These are phyloP conservation scores for Smallanthus sonchifolius DNA, from an alignment of 129 eudicot genomes.

Conservation along the genomic window DNA sequence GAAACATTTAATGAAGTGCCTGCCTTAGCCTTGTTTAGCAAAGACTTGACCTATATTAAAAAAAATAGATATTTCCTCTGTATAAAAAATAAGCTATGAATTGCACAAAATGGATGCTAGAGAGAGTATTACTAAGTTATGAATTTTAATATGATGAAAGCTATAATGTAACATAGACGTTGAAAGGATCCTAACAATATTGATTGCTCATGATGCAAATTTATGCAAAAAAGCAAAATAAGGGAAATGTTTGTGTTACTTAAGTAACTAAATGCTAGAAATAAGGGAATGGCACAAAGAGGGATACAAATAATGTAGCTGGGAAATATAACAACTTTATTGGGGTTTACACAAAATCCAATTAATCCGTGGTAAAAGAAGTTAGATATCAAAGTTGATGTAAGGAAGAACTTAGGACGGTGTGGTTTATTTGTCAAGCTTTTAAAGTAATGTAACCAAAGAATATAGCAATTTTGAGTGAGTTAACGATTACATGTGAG, in stretches of 20 bases:
- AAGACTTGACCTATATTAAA: slow-evolving; percentile 50
- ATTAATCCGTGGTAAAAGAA: not conserved
- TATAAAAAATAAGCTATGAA: not conserved
- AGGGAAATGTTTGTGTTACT: not conserved
- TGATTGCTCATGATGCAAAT: not conserved
- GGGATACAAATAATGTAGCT: not conserved
- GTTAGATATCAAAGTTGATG: not conserved
- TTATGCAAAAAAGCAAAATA: not conserved
- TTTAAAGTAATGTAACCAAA: not conserved
- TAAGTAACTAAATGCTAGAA: not conserved
- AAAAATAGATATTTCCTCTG: not conserved
- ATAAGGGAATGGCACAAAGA: not conserved
- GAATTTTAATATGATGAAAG: not conserved
- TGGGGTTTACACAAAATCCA: not conserved
- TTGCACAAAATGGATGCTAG: not conserved
- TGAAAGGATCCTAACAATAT: not conserved
- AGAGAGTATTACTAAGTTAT: not conserved
- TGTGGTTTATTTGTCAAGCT: not conserved
- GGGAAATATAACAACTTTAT: not conserved
- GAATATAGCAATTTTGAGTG: not conserved
- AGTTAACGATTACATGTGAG: not conserved
- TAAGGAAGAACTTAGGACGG: not conserved
- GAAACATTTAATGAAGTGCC: slow-evolving; percentile 35
- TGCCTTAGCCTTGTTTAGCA: slow-evolving; percentile 48
- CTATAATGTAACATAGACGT: not conserved